Base-by-base conservation (phyloP, 2,329 filamentous ascomycete genomes). In the Pseudohalonectria lignicola region DNA sequence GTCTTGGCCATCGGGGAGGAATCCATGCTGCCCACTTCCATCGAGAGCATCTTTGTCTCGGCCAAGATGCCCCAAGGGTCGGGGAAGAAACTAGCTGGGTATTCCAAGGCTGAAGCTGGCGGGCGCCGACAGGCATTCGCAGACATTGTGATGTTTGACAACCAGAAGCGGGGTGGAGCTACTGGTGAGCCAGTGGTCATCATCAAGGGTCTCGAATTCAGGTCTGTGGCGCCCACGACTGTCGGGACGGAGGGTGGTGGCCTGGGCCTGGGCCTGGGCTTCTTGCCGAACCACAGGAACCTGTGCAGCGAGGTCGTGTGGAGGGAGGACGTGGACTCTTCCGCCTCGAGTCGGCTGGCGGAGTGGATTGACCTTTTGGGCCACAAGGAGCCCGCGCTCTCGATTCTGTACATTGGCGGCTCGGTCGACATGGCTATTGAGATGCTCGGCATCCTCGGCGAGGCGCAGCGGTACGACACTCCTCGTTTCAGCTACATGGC, bases 271-370 rank as follows among this genome's bases (percentile, higher is more conserved):
- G 41, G 48, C 0, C 53, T 42, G 1, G 53, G 49, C 1, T 74
- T 69, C 43, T 46, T 75, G 8, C 63, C 67, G 0, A 67, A 63
- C 18, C 60, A 71, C 43, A 64, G 61, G 23, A 65, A 65, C 16
- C 54, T 75, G 1, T 70, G 66, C 39, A 66, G 64, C 3, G 53
- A 69, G 43, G 55, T 74, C 35, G 44, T 59, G 3, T 75, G 70
- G 71, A 54, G 62, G 16, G 50, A 62, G 37, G 59, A 68, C 38
- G 46, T 52, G 6, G 39, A 45, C 3, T 57, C 49, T 9, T 43
- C 52, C 1, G 42, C 42, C 1, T 13, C 26, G 1, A 31, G 32
- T 1, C 43, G 44, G 7, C 37, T 59, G 7, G 36, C 38, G 2
- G 45, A 54, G 1, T 43, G 63, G 11, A 39, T 66, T 1, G 43